Conservation (phyloP, 257 asterid genomes). For the Leonotis leonurus region DNA sequence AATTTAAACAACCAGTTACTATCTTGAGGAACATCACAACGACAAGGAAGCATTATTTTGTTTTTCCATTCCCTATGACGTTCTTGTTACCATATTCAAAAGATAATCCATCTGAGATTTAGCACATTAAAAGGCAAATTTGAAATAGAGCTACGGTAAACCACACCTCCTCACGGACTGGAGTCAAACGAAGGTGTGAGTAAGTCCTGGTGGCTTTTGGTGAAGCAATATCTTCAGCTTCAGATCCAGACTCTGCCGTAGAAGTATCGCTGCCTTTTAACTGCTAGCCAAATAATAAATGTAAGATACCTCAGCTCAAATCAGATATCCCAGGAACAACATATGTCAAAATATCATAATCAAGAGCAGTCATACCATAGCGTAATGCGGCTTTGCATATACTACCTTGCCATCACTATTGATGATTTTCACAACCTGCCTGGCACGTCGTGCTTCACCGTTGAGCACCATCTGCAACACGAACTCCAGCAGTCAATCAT, state of each 20-base stretch:
- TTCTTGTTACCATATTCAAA: background rate
- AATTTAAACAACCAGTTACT: background rate
- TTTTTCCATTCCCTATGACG: background rate
- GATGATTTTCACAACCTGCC: slow-evolving; percentile 87
- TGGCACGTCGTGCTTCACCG: slow-evolving; percentile 74
- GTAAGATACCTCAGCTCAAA: slow-evolving; percentile 8
- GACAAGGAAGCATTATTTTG: background rate
- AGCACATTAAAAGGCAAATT: background rate
- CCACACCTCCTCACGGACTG: slow-evolving; percentile 95
- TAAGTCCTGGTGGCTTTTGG: slow-evolving; percentile 82
- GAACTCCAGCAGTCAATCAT: slow-evolving; percentile 14
- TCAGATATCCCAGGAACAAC: background rate
- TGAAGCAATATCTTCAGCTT: slow-evolving; percentile 95
- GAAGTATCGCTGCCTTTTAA: slow-evolving; percentile 93
- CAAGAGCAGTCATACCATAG: slow-evolving; percentile 41
- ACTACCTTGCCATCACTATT: slow-evolving; percentile 95
- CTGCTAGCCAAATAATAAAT: slow-evolving; percentile 31
- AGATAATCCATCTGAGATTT: background rate
- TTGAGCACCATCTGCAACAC: slow-evolving; percentile 67
- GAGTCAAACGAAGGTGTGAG: slow-evolving; percentile 90
- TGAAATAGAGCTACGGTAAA: slow-evolving; percentile 1
- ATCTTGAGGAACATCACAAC: background rate
- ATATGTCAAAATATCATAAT: background rate
- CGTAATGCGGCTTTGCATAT: slow-evolving; percentile 84
- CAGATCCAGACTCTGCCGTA: slow-evolving; percentile 98